These are phyloP conservation scores for Neocatenulostroma microsporum DNA, from an alignment of 2,329 filamentous ascomycete species.

Conservation along the genomic window DNA sequence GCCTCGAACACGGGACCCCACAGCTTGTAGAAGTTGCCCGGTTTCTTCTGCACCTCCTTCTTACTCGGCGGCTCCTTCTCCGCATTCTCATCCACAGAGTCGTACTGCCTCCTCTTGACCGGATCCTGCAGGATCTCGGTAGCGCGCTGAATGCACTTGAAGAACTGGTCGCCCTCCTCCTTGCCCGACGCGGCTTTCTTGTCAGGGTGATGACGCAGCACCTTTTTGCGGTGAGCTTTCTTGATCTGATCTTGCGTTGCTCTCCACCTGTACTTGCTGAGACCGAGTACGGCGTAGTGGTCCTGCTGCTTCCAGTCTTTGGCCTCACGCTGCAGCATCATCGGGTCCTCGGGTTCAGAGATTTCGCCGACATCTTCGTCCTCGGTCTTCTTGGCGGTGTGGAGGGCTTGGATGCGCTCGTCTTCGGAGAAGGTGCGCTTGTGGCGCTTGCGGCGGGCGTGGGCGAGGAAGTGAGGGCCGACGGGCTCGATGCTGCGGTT, in stretches of 20 bases:
- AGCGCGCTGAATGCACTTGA: constrained; percentile 99
- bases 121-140: constrained; percentile 91
- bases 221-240: constrained; percentile 98
- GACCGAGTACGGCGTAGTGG: constrained; percentile 91
- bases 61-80: constrained; percentile 88
- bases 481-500: constrained; percentile 91
- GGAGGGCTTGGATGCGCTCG: constrained; percentile 91
- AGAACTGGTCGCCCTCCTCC: constrained; percentile 93
- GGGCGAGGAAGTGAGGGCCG: constrained; percentile 94
- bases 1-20: constrained; percentile 87
- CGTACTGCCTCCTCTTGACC: constrained; percentile 84
- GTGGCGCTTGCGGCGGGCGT: constrained; percentile 80
- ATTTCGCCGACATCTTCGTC: constrained; percentile 84
- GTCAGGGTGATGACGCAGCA: constrained; percentile 96
- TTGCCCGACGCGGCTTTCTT: constrained; percentile 91
- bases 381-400: constrained; percentile 92
- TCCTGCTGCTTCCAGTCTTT: constrained; percentile 99
- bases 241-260: constrained; percentile 98
- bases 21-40: constrained; percentile 89
- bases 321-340: constrained; percentile 85
- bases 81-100: constrained; percentile 90
- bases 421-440: constrained; percentile 98
- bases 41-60: constrained; percentile 65
- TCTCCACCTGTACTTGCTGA: constrained; percentile 84
- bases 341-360: constrained; percentile 85